Conservation (phyloP, 805 yeast species). For the Metschnikowia proteae region DNA sequence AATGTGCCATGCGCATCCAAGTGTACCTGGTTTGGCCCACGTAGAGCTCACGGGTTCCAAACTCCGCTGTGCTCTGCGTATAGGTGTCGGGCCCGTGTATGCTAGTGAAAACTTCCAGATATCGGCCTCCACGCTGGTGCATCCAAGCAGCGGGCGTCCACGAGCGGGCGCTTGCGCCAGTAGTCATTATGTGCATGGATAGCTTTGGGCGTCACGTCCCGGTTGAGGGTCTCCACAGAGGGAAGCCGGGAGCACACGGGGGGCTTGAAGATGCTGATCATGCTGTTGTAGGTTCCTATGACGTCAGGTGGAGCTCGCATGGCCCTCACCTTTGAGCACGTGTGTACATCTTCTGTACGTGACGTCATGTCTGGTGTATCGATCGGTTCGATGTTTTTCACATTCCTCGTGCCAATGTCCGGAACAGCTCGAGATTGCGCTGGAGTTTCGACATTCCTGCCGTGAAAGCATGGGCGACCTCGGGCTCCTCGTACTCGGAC, state of each 20-base stretch:
- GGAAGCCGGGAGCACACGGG: neutral
- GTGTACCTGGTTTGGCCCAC: constrained; percentile 60
- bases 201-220: constrained; percentile 39
- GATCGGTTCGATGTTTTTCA: neutral
- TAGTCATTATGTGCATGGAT: constrained; percentile 72
- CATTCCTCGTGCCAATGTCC: neutral
- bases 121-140: constrained; percentile 63
- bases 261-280: constrained; percentile 14
- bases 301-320: neutral
- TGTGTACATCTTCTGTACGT: neutral
- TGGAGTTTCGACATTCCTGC: neutral
- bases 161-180: constrained; percentile 55
- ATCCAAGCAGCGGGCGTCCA: constrained; percentile 57
- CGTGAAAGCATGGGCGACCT: neutral
- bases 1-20: constrained; percentile 47
- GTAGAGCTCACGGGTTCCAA: constrained; percentile 36
- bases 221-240: constrained; percentile 26
- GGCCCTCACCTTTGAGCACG: neutral
- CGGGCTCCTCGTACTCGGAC: neutral
- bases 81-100: constrained; percentile 27
- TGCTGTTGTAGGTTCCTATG: neutral
- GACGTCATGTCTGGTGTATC: no score
- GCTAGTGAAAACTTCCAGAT: constrained; percentile 47
- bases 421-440: neutral
- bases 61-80: constrained; percentile 20